Conservation (phyloP, 345 rosid genomes). For the Citrus cavaleriei region DNA sequence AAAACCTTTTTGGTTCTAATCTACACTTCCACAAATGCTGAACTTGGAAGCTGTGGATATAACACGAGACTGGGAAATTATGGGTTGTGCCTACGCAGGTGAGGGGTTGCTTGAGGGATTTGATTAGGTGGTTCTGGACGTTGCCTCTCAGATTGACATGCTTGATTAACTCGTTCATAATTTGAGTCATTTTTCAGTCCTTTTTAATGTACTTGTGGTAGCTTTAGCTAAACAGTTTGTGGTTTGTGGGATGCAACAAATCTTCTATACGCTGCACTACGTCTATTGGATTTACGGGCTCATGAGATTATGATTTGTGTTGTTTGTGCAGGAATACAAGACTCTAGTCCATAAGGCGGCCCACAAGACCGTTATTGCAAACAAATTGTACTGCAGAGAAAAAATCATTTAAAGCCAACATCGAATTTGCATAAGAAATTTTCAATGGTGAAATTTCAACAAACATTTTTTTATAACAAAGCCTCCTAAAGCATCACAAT, state of each 20-base stretch:
- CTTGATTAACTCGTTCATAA: constrained; percentile 44
- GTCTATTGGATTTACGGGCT: background rate
- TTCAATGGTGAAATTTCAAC: background rate
- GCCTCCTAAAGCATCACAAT: background rate
- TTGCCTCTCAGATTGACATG: constrained; percentile 83
- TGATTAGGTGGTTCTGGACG: constrained; percentile 93
- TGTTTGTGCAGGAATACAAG: background rate
- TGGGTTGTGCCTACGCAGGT: constrained; percentile 83
- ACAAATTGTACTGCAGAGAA: background rate
- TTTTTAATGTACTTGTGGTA: background rate
- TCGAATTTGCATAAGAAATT: background rate
- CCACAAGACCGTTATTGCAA: background rate
- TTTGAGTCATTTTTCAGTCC: background rate
- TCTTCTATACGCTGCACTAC: background rate
- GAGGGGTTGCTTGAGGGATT: constrained; percentile 84
- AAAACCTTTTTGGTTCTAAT: background rate
- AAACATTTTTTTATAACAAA: background rate
- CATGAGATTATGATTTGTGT: background rate
- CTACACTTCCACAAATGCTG: constrained; percentile 44
- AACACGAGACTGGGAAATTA: constrained; percentile 80
- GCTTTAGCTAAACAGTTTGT: background rate
- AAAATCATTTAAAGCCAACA: background rate
- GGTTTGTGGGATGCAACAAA: background rate
- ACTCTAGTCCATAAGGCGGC: background rate
- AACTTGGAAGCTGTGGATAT: constrained; percentile 79